A percentile compares a stretch with the other conserved stretches of the same genome.
Evolutionary conservation across 805 yeast species (phyloP).

Genomic region (Lipomyces starkeyi): DNA sequence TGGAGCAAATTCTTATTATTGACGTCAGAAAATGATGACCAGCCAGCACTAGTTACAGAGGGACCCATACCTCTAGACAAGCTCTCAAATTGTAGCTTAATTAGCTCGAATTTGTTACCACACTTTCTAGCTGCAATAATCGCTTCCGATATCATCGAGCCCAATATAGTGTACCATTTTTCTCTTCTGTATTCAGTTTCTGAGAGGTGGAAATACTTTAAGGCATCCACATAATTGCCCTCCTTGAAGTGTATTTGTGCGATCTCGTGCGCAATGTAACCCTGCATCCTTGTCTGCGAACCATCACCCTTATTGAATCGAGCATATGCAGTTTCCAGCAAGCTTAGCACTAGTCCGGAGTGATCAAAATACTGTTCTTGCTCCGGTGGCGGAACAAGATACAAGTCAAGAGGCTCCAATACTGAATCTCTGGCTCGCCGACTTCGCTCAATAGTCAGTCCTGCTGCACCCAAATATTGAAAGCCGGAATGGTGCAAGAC

Average conservation of each 20-base stretch:
- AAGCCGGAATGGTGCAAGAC: slow-evolving; percentile 37
- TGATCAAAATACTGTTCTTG: slow-evolving; percentile 25
- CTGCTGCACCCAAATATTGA: slow-evolving; percentile 38
- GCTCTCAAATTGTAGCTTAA: slow-evolving; percentile 31
- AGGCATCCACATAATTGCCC: slow-evolving; percentile 51
- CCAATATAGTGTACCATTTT: slow-evolving; percentile 50
- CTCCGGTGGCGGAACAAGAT: slow-evolving; percentile 25
- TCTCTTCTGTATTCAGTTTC: slow-evolving; percentile 50
- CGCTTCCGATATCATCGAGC: slow-evolving; percentile 48
- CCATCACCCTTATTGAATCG: slow-evolving; percentile 27
- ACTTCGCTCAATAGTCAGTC: slow-evolving; percentile 42
- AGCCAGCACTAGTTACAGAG: neutral
- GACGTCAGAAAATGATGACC: neutral
- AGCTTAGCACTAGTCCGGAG: slow-evolving; percentile 14
- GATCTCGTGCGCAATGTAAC: slow-evolving; percentile 44
- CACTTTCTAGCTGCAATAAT: slow-evolving; percentile 46
- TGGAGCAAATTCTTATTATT: slow-evolving; percentile 16
- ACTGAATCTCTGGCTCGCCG: neutral
- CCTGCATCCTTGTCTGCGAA: slow-evolving; percentile 31
- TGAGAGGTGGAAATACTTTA: slow-evolving; percentile 51
- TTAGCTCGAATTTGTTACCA: slow-evolving; percentile 19
- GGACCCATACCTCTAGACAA: slow-evolving; percentile 5
- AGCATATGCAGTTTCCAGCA: slow-evolving; percentile 29
- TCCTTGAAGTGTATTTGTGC: slow-evolving; percentile 55
- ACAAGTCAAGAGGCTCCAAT: slow-evolving; percentile 13